A percentile compares a stretch with the other conserved stretches of the same genome.
These are phyloP conservation scores for Filobasidium uniguttulatum DNA, from an alignment of 1,284 basidiomycete genomes.

Conservation along the genomic window DNA sequence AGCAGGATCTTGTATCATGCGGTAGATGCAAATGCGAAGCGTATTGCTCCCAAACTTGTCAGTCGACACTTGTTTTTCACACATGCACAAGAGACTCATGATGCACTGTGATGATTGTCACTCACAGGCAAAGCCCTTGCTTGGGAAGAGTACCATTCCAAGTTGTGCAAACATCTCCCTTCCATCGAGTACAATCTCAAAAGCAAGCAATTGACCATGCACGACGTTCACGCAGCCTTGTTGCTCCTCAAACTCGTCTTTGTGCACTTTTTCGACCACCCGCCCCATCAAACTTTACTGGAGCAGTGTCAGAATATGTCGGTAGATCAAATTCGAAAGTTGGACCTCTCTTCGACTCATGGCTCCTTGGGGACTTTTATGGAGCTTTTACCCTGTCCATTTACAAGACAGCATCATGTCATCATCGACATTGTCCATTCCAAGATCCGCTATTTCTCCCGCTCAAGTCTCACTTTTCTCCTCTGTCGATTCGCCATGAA, in stretches of 20 bases:
- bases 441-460: background rate
- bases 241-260: conserved; percentile 5
- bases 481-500: conserved; percentile 10
- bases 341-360: background rate
- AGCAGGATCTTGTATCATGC: background rate
- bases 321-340: conserved; percentile 3
- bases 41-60: conserved; percentile 1
- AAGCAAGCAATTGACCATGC: background rate
- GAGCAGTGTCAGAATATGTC: background rate
- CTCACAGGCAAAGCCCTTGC: conserved; percentile 6
- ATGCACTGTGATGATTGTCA: background rate
- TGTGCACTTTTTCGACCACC: background rate
- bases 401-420: background rate
- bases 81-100: background rate
- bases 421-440: conserved; percentile 6
- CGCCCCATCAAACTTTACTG: background rate
- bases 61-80: background rate
- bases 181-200: conserved; percentile 6
- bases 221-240: conserved; percentile 3
- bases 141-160: conserved; percentile 10
- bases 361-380: conserved; percentile 7
- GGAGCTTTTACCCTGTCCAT: conserved; percentile 5
- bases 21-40: background rate
- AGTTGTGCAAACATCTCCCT: conserved; percentile 8
- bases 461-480: conserved; percentile 5